These are phyloP conservation scores for Ophiostoma sp. DNA, from an alignment of 2,329 filamentous ascomycete species.

Conservation along the genomic window DNA sequence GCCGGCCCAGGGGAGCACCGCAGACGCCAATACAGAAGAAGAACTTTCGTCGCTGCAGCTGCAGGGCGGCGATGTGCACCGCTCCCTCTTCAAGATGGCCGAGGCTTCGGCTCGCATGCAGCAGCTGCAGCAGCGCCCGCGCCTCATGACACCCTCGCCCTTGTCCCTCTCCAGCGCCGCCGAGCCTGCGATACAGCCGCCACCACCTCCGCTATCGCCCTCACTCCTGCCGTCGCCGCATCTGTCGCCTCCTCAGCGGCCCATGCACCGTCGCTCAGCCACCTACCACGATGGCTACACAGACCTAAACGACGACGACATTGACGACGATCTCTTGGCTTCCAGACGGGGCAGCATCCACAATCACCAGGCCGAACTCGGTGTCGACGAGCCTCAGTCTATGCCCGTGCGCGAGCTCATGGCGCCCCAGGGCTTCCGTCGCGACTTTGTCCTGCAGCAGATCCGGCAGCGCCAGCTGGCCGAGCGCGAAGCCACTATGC, in stretches of 20 bases:
- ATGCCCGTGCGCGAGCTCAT: slow-evolving; percentile 34
- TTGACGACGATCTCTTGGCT: background rate
- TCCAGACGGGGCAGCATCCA: background rate
- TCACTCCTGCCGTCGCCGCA: background rate
- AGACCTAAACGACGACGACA: background rate
- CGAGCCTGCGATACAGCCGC: background rate
- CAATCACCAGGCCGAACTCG: slow-evolving; percentile 15
- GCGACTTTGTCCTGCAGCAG: slow-evolving; percentile 40
- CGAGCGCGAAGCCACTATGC: slow-evolving; percentile 32
- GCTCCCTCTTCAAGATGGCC: slow-evolving; percentile 66
- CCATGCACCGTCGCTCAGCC: slow-evolving; percentile 47
- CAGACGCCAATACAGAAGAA: slow-evolving; percentile 1
- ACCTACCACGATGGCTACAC: slow-evolving; percentile 40
- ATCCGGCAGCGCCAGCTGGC: slow-evolving; percentile 31
- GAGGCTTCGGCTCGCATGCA: slow-evolving; percentile 51
- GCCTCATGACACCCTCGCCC: slow-evolving; percentile 17
- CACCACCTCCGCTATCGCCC: background rate
- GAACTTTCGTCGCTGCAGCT: slow-evolving; percentile 53
- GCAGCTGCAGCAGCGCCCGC: slow-evolving; percentile 24
- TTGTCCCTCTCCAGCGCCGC: slow-evolving; percentile 12
- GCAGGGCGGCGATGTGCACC: slow-evolving; percentile 73
- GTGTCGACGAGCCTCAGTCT: slow-evolving; percentile 29
- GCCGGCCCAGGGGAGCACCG: background rate
- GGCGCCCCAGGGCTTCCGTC: slow-evolving; percentile 46
- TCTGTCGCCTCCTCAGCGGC: background rate